Evolutionary conservation across 2,329 filamentous ascomycete genomes (phyloP), one percentile per base, ranked within the genome.

Genomic region (Calonectria fujianensis): DNA sequence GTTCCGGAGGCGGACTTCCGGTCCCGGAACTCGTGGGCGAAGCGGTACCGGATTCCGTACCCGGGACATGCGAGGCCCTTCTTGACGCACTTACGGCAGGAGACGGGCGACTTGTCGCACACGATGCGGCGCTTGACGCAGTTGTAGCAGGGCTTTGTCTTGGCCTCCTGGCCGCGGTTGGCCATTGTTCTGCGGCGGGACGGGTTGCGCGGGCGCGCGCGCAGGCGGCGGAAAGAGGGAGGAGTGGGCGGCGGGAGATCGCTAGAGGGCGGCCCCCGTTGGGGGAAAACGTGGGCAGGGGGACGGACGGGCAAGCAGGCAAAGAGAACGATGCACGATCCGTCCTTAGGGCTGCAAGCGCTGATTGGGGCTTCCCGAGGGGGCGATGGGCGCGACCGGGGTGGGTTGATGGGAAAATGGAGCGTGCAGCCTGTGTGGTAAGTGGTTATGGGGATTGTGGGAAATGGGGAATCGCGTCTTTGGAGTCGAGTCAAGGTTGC

Each of bases 31-130:
- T 69, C 73, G 37, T 72, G 69, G 35, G 73, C 73, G 27, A 74
- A 74, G 48, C 73, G 73, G 39, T 74, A 74, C 20, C 73, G 73
- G 57, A 74, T 72, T 29, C 73, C 73, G 64, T 74, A 74, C 45
- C 73, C 73, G 24, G 73, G 73, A 20, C 73, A 74, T 4, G 31
- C 39, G 32, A 74, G 69, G 18, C 73, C 73, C 59, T 74, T 74
- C 48, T 74, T 74, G 35, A 32, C 37, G 57, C 73, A 73, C 70
- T 75, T 75, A 39, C 65, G 65, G 35, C 71, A 74, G 41, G 61
- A 63, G n/a, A 51, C 69, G 57, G 66, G 70, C 35, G 74, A 70
- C 61, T 48, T 66, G 70, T 75, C 74, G 74, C 71, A 75, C 59
- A 63, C 59, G 54, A 73, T 74, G 63, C 68, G 72, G 29, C 74